Evolutionary conservation across 176 grass and related monocot species (phyloP).

Genomic region (Carex myosuroides): DNA sequence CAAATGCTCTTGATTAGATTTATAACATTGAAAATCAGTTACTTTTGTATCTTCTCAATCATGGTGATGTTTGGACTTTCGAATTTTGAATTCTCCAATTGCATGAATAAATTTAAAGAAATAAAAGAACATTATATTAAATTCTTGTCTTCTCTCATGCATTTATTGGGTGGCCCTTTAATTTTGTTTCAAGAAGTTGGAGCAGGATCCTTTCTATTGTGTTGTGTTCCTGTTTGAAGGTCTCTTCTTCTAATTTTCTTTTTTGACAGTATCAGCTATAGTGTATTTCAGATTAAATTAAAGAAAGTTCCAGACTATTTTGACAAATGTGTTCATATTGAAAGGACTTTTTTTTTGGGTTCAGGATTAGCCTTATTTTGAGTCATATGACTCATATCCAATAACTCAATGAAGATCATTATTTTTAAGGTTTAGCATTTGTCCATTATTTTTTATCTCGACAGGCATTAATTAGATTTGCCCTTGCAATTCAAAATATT

Average conservation of each 20-base stretch:
- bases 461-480: not conserved
- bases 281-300: not conserved
- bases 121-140: not conserved
- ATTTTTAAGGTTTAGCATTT: not conserved
- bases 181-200: not conserved
- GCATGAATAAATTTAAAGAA: not conserved
- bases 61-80: not conserved
- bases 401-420: not conserved
- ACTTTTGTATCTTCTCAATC: not conserved
- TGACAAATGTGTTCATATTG: too few species aligned
- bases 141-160: not conserved
- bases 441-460: not conserved
- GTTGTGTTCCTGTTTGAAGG: not conserved
- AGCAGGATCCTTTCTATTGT: not conserved
- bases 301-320: not conserved
- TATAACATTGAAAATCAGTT: not conserved
- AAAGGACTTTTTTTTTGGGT: not conserved
- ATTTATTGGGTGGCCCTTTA: not conserved
- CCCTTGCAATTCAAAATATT: not conserved
- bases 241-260: not conserved
- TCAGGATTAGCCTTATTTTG: not conserved
- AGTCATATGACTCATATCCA: not conserved
- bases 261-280: not conserved
- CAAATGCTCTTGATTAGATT: not conserved
- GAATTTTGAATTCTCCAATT: not conserved